Percentiles rank a stretch among this genome's conserved stretches.
Conservation (phyloP, 306 rosid species). For the Cicer chorassanicum region DNA sequence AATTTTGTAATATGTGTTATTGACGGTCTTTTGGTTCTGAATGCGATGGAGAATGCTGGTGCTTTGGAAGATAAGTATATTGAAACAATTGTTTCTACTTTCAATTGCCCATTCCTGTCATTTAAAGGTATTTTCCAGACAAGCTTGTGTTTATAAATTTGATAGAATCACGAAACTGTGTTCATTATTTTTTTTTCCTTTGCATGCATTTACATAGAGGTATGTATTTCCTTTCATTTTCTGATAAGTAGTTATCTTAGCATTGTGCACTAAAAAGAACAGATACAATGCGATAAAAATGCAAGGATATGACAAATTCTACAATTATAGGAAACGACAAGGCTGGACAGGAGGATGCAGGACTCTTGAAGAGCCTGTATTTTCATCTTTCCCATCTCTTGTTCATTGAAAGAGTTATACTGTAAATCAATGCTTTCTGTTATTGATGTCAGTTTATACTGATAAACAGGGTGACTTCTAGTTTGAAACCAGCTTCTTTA, state of each 20-base stretch:
- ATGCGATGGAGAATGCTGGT: conserved; percentile 56
- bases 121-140: conserved; percentile 64
- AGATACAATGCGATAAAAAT: not conserved
- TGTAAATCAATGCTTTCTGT: not conserved
- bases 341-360: too few relatives aligned
- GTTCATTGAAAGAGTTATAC: not conserved
- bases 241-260: not conserved
- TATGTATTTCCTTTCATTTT: not conserved
- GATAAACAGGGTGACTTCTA: not conserved
- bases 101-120: conserved; percentile 70
- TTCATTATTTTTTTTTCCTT: not conserved
- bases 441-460: not conserved
- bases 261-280: not conserved
- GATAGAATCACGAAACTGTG: not conserved
- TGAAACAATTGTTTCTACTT: conserved; percentile 57
- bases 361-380: not conserved
- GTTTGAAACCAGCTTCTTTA: not conserved
- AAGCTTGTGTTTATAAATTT: conserved; percentile 22
- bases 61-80: conserved; percentile 47
- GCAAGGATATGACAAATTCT: not conserved
- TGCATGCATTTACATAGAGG: not conserved
- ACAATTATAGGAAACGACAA: not conserved
- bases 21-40: conserved; percentile 67
- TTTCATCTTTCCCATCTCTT: not conserved
- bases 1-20: conserved; percentile 76